Conservation (phyloP, 1,284 basidiomycete genomes). For the Ganoderma leucocontextum region DNA sequence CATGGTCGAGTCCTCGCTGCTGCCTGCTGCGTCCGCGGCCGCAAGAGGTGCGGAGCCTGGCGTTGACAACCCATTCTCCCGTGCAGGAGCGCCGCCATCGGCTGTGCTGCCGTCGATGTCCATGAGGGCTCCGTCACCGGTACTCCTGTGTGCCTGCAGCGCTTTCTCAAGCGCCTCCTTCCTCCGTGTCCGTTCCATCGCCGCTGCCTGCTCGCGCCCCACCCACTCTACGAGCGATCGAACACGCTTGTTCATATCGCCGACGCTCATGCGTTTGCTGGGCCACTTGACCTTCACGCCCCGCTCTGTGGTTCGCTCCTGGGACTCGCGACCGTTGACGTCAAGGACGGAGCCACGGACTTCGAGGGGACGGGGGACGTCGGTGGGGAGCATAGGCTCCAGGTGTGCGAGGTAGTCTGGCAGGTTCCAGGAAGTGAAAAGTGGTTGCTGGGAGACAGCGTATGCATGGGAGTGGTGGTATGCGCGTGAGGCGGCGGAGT, state of each 20-base stretch:
- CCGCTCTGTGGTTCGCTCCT: constrained; percentile 77
- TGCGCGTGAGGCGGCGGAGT: constrained; percentile 50
- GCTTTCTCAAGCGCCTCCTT: constrained; percentile 70
- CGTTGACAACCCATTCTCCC: constrained; percentile 32
- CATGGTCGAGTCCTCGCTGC: constrained; percentile 55
- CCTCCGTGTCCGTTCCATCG: constrained; percentile 75
- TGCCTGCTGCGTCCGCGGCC: background rate
- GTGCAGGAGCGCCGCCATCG: constrained; percentile 30
- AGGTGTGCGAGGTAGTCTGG: constrained; percentile 95
- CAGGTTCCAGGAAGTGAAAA: constrained; percentile 86
- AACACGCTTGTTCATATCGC: constrained; percentile 97
- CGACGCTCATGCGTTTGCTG: constrained; percentile 91
- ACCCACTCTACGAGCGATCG: constrained; percentile 93
- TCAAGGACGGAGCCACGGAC: constrained; percentile 60
- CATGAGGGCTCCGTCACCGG: constrained; percentile 25
- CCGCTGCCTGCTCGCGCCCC: constrained; percentile 82
- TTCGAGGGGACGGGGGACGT: constrained; percentile 78
- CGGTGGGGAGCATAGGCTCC: constrained; percentile 83
- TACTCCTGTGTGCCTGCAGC: constrained; percentile 44
- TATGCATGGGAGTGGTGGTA: constrained; percentile 81
- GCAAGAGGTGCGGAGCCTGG: constrained; percentile 13
- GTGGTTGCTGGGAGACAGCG: constrained; percentile 76
- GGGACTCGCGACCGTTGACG: constrained; percentile 48
- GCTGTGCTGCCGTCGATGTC: constrained; percentile 20
- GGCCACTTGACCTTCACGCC: constrained; percentile 96